phyloP scores from a whole-genome alignment of 345 rosid species.

The Trapa bicornis region DNA sequence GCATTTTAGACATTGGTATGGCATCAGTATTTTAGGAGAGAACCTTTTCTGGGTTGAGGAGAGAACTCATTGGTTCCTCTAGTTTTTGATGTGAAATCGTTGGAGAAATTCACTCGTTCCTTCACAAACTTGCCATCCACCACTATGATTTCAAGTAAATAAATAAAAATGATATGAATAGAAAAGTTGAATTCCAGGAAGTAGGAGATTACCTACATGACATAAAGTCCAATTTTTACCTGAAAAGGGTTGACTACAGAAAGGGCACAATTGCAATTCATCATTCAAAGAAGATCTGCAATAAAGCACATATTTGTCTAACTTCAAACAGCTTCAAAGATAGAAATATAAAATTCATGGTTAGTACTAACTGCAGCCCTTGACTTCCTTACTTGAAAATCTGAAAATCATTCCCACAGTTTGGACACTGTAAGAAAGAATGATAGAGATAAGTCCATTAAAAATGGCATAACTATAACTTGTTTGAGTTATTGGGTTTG shows the following conservation, averaged over 20 bases:
- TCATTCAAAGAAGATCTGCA: slow-evolving; percentile 66
- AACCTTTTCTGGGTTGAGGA: slow-evolving; percentile 47
- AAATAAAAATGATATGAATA: not conserved
- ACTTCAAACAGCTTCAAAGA: slow-evolving; percentile 6
- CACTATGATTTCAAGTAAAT: slow-evolving; percentile 30
- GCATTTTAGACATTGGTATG: not conserved
- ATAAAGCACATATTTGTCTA: slow-evolving; percentile 6
- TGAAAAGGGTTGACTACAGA: slow-evolving; percentile 84
- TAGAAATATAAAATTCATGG: slow-evolving; percentile 7
- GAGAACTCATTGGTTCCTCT: slow-evolving; percentile 40
- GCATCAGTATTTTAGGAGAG: not conserved
- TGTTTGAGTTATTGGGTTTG: not conserved
- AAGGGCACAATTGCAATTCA: slow-evolving; percentile 83
- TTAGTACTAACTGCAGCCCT: not conserved
- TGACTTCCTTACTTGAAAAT: slow-evolving; percentile 61
- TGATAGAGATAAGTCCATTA: not conserved
- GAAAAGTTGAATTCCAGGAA: not conserved
- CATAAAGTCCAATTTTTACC: slow-evolving; percentile 24
- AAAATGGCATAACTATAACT: not conserved
- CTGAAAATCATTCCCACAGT: slow-evolving; percentile 90
- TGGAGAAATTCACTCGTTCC: slow-evolving; percentile 62
- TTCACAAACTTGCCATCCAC: slow-evolving; percentile 61
- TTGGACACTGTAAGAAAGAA: slow-evolving; percentile 62
- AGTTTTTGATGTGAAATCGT: slow-evolving; percentile 29
- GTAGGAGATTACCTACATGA: not conserved